Evolutionary conservation across 73 alveolate genomes (phyloP).

Genomic region (Tetrahymena malaccensis): DNA sequence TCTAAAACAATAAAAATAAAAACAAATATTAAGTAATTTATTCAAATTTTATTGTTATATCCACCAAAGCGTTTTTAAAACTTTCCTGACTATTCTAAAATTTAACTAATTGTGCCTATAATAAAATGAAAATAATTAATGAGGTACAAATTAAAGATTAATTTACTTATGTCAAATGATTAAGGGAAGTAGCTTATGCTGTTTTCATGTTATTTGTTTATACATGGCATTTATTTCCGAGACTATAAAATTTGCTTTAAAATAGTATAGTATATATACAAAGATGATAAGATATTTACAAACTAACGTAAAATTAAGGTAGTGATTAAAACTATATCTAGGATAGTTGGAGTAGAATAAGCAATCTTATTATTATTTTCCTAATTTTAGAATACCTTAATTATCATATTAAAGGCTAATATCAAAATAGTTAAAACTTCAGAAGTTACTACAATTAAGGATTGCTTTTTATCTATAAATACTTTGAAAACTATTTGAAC

Average conservation of each 20-base stretch:
- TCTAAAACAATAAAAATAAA: no score
- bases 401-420: no score
- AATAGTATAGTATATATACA: no score
- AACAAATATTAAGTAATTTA: no score
- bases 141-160: no score
- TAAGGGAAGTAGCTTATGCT: background rate
- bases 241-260: no score
- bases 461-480: background rate
- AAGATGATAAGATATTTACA: background rate
- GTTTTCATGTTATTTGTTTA: background rate
- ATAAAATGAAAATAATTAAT: no score
- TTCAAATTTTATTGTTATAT: no score
- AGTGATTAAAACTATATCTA: background rate
- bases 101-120: background rate
- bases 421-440: background rate
- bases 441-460: background rate
- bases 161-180: background rate
- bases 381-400: no score
- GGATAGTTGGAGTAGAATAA: background rate
- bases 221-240: background rate
- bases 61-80: no score
- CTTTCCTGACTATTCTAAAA: background rate
- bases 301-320: background rate
- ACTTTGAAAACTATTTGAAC: no score
- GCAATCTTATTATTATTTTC: background rate